Percentiles rank a stretch among this genome's conserved stretches.
Conservation (phyloP, 768 basidiomycete genomes). For the Phlegmacium glaucopus region DNA sequence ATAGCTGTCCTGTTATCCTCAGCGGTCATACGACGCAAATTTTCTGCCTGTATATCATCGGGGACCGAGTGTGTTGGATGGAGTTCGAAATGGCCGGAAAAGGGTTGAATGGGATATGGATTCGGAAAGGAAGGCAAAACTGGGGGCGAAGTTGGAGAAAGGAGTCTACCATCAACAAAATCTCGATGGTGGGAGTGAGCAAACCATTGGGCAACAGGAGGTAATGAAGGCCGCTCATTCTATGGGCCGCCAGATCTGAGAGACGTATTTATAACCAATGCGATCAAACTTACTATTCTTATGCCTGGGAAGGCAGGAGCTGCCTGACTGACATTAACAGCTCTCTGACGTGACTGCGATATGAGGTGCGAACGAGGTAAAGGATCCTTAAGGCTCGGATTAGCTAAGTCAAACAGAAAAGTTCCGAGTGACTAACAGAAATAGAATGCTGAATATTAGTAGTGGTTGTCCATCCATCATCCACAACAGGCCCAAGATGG, state of each 20-base stretch:
- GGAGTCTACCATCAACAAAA: background rate
- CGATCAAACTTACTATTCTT: background rate
- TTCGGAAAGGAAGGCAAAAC: background rate
- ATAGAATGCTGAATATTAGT: background rate
- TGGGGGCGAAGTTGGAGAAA: background rate
- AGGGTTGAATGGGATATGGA: background rate
- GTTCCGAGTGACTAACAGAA: background rate
- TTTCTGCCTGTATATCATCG: background rate
- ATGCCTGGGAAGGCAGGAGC: background rate
- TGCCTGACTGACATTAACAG: background rate
- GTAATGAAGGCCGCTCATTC: background rate
- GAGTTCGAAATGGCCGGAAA: background rate
- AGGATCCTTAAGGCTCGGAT: too few species aligned
- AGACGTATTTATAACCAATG: background rate
- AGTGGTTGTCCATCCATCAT: constrained; percentile 9
- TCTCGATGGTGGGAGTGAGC: background rate
- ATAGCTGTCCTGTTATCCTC: constrained; percentile 19
- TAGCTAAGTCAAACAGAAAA: too few species aligned
- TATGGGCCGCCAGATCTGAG: background rate
- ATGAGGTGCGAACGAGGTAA: background rate
- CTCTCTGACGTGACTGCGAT: background rate
- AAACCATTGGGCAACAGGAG: background rate
- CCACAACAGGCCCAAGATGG: background rate
- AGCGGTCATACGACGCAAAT: constrained; percentile 19
- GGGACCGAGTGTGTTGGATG: background rate